Evolutionary conservation across 108 stramenopile species (phyloP).

Genomic region (Skeletonema tropicum): DNA sequence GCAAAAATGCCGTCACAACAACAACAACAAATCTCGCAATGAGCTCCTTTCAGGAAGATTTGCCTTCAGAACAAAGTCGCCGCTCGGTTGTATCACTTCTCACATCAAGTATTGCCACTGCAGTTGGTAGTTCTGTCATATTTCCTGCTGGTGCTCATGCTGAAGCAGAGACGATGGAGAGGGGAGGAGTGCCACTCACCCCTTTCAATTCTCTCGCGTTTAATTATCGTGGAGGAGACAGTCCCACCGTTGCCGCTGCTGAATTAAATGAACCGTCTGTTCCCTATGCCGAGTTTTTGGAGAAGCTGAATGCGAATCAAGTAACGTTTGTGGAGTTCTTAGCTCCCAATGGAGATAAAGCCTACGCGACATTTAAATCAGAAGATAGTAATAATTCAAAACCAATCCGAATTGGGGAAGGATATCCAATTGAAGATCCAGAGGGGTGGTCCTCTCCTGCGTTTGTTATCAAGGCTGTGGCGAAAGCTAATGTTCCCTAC

Average conservation of each 20-base stretch:
- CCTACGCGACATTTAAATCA: constrained; percentile 73
- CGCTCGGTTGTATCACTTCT: constrained; percentile 1
- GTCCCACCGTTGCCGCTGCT: constrained; percentile 56
- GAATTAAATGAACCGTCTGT: constrained; percentile 69
- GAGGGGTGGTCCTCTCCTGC: constrained; percentile 75
- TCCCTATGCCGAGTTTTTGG: constrained; percentile 66
- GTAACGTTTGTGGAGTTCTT: constrained; percentile 81
- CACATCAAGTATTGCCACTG: not conserved
- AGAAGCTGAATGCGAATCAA: constrained; percentile 56
- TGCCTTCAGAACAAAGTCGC: not conserved
- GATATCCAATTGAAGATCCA: constrained; percentile 77
- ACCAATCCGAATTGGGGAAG: constrained; percentile 79
- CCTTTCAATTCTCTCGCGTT: constrained; percentile 81
- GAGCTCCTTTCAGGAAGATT: not conserved
- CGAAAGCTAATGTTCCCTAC: constrained; percentile 77
- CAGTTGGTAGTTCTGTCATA: not conserved
- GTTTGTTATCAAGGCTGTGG: constrained; percentile 70
- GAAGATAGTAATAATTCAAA: constrained; percentile 11
- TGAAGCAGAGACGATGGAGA: constrained; percentile 44
- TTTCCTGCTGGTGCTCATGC: constrained; percentile 17
- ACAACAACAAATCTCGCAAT: not conserved
- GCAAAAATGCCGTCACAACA: not conserved
- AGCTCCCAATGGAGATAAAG: constrained; percentile 81
- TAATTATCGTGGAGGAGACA: constrained; percentile 69
- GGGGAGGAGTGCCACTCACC: constrained; percentile 48